phyloP scores from a whole-genome alignment of 306 rosid species.

The Parietaria judaica region DNA sequence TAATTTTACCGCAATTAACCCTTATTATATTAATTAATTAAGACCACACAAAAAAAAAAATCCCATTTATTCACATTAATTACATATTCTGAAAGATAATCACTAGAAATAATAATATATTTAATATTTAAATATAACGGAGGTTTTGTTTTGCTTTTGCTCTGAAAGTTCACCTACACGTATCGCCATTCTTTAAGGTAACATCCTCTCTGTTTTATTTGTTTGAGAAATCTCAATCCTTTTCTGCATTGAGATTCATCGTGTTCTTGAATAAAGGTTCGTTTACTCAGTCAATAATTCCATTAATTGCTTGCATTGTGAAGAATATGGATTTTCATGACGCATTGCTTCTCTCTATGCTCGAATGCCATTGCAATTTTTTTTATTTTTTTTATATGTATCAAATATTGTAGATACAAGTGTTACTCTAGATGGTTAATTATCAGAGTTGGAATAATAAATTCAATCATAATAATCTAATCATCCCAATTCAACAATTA shows the following conservation, averaged over 20 bases:
- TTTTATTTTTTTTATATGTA: too few relatives aligned
- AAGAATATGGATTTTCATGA: neutral
- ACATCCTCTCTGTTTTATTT: slow-evolving; percentile 6
- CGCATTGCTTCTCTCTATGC: slow-evolving; percentile 18
- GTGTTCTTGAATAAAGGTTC: slow-evolving; percentile 19
- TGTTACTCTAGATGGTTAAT: too few relatives aligned
- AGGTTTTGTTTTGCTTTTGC: neutral
- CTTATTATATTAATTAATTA: too few relatives aligned
- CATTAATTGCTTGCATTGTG: too few relatives aligned
- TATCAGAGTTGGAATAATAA: too few relatives aligned
- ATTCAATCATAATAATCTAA: too few relatives aligned
- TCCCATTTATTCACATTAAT: too few relatives aligned
- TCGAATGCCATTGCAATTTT: slow-evolving; percentile 19
- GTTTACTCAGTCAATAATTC: slow-evolving; percentile 42
- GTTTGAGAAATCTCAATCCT: slow-evolving; percentile 19
- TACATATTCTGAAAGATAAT: neutral
- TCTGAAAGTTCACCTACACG: slow-evolving; percentile 11
- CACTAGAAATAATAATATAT: neutral
- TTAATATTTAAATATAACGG: neutral
- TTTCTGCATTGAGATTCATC: slow-evolving; percentile 7
- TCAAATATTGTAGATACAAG: too few relatives aligned
- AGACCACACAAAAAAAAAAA: too few relatives aligned
- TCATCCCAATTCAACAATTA: too few relatives aligned
- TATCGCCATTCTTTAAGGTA: slow-evolving; percentile 14
- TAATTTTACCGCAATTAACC: too few relatives aligned